Conservation (phyloP, 139 green algal species). For the Chlorella vulgaris region DNA sequence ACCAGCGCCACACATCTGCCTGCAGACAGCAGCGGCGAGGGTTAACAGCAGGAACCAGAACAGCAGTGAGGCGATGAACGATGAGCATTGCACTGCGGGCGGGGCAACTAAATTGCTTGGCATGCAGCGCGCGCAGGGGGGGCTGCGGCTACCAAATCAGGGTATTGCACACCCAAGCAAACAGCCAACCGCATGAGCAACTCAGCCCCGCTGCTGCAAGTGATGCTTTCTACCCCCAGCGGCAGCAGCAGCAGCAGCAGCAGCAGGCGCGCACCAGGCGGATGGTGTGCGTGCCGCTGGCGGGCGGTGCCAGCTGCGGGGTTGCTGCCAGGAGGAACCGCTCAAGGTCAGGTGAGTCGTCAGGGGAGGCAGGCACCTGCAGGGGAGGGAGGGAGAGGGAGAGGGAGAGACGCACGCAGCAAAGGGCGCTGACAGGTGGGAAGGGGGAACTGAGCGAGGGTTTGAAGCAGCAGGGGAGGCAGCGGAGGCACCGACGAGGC, state of each 20-base stretch:
- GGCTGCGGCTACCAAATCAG: too few species aligned
- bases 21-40: conserved; percentile 9
- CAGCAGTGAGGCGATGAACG: background rate
- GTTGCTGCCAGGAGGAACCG: conserved; percentile 40
- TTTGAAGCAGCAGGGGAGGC: too few species aligned
- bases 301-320: conserved; percentile 18
- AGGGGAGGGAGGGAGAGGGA: background rate
- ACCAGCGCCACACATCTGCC: conserved; percentile 68
- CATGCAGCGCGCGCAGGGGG: too few species aligned
- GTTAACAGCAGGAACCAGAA: background rate
- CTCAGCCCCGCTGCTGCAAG: too few species aligned
- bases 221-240: too few species aligned
- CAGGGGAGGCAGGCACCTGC: conserved; percentile 25
- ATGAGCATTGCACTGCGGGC: too few species aligned
- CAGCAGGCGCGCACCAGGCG: conserved; percentile 8
- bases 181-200: background rate
- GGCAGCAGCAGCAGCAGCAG: background rate
- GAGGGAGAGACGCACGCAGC: background rate
- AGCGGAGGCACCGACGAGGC: too few species aligned
- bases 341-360: conserved; percentile 45
- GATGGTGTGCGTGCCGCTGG: conserved; percentile 4
- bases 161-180: background rate
- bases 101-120: too few species aligned
- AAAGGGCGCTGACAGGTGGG: too few species aligned
- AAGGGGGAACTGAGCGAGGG: too few species aligned